These are phyloP conservation scores for Brassica hybrid DNA, from an alignment of 441 rosid species.

Conservation along the genomic window DNA sequence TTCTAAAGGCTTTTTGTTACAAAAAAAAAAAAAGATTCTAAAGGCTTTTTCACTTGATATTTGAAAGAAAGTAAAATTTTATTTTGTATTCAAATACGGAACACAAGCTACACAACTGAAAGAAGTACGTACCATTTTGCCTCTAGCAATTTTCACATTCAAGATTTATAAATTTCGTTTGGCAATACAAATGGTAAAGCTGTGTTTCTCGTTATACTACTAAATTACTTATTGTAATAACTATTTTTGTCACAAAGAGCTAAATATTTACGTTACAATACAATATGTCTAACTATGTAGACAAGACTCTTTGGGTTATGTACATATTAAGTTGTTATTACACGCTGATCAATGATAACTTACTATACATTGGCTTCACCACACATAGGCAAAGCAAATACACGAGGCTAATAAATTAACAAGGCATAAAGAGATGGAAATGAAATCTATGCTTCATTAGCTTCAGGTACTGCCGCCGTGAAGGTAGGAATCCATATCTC, in stretches of 20 bases:
- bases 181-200: neutral
- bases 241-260: neutral
- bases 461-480: conserved; percentile 49
- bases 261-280: conserved; percentile 30
- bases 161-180: neutral
- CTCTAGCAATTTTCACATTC: neutral
- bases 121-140: neutral
- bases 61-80: neutral
- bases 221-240: neutral
- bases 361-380: conserved; percentile 34
- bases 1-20: neutral
- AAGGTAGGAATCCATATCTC: conserved; percentile 85
- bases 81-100: too few species aligned
- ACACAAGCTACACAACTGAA: neutral
- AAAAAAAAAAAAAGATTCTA: too few species aligned
- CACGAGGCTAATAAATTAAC: conserved; percentile 3
- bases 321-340: conserved; percentile 35
- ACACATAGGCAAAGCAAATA: conserved; percentile 25
- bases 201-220: neutral
- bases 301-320: conserved; percentile 25
- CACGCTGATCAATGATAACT: conserved; percentile 14
- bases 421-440: neutral
- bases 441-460: conserved; percentile 30
- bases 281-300: conserved; percentile 19
- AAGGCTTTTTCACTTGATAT: neutral